Conservation (phyloP, 495 filamentous ascomycete species). For the Corynascus novoguineensis region DNA sequence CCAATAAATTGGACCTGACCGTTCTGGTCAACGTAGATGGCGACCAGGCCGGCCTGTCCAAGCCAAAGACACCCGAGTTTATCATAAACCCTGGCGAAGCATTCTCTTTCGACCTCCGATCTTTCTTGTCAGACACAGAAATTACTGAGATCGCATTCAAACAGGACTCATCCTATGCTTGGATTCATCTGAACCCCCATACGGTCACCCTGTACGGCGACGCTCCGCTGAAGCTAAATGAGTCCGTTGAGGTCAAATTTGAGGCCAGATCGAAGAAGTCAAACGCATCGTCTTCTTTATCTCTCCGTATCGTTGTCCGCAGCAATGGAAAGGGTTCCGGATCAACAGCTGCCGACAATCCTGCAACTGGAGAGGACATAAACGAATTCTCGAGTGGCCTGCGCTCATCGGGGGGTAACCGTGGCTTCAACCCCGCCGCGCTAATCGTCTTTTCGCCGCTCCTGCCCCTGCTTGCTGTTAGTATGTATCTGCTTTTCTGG, state of each 20-base stretch:
- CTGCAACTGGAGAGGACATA: neutral
- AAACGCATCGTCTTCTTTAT: conserved; percentile 37
- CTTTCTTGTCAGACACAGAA: conserved; percentile 46
- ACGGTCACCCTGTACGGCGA: conserved; percentile 56
- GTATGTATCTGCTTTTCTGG: conserved; percentile 19
- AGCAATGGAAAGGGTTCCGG: conserved; percentile 14
- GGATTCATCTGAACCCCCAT: conserved; percentile 60
- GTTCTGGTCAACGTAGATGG: conserved; percentile 50
- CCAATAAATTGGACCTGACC: conserved; percentile 58
- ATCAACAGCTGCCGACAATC: neutral
- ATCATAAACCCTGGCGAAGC: conserved; percentile 57
- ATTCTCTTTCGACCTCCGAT: conserved; percentile 60
- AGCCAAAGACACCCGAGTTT: conserved; percentile 33
- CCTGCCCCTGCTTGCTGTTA: conserved; percentile 14
- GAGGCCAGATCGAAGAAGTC: conserved; percentile 44
- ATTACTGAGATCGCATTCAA: conserved; percentile 52
- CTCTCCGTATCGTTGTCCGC: conserved; percentile 48
- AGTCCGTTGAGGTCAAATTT: conserved; percentile 44
- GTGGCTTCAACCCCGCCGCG: conserved; percentile 17
- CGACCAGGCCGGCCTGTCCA: conserved; percentile 32
- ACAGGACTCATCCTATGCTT: conserved; percentile 48
- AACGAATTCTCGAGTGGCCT: neutral
- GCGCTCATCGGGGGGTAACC: neutral
- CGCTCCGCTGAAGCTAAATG: conserved; percentile 43
- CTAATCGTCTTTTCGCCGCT: conserved; percentile 20